Base-by-base conservation (phyloP, 75 land plant genomes). In the Larix kaempferi region DNA sequence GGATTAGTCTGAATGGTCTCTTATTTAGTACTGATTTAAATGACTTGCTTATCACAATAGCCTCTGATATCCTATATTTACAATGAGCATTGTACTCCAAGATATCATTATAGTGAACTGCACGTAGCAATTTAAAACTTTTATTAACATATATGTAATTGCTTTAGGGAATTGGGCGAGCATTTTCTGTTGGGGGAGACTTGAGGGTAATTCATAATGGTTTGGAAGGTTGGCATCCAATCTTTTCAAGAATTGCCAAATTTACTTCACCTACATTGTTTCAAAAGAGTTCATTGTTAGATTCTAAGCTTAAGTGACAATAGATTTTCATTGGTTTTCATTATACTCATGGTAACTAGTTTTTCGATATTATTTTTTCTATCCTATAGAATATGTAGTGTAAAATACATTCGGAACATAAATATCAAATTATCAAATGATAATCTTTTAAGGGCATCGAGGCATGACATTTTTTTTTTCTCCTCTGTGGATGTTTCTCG, bases 111-210 rank as follows among this genome's bases (percentile, higher is more conserved):
- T n/a, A n/a, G n/a, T n/a, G n/a, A n/a, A n/a, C n/a, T n/a, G n/a
- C n/a, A n/a, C n/a, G n/a, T n/a, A n/a, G n/a, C n/a, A 23, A 19
- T 23, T 49, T 15, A 3, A 37, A 62, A 7, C 16, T 11, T 57
- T 54, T 58, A 56, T 25, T 35, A 0, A 23, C 26, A 56, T 16
- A 22, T 25, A 60, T 59, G 35, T 54, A 7, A 56, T 58, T 41
- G 60, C n/a, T 55, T 23, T 73, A 95, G 98, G 96, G 95, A 52
- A 78, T 78, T 72, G 98, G 98, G 13, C 88, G 95, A 56, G 98
- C 92, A 12, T 96, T 92, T 79, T 96, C 89, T 73, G 99, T 98
- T 64, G 99, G 99, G 69, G 99, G 98, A 29, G 99, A 96, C 83
- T 82, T 96, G 56, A 89, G 84, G 74, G 85, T 96, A 95, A 94